These are phyloP conservation scores for Skeletonema costatum DNA, from an alignment of 108 stramenopile species.

Conservation along the genomic window DNA sequence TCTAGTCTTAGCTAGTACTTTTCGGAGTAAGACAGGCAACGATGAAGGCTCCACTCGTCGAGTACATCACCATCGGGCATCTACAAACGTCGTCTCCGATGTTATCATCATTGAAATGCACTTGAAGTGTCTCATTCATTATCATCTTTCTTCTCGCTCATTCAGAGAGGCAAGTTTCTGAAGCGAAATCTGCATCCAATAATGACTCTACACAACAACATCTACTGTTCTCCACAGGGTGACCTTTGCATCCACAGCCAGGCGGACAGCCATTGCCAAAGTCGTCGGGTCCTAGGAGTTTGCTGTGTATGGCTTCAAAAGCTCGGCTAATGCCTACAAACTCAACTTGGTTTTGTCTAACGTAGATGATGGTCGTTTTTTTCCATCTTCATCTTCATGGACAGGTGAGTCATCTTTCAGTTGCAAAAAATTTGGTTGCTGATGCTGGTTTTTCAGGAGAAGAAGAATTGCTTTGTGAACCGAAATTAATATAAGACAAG, in stretches of 20 bases:
- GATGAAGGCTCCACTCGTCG: not conserved
- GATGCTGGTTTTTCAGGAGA: no score
- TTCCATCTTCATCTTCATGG: no score
- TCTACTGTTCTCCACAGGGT: conserved; percentile 1
- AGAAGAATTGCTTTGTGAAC: no score
- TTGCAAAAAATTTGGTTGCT: no score
- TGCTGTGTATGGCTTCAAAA: not conserved
- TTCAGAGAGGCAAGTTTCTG: not conserved
- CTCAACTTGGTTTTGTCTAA: no score
- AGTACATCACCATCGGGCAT: not conserved
- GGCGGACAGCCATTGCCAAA: not conserved
- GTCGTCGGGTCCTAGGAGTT: not conserved
- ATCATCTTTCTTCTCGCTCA: conserved; percentile 2
- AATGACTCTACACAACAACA: conserved; percentile 4
- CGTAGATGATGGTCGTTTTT: no score
- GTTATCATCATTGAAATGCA: not conserved
- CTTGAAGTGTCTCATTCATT: not conserved
- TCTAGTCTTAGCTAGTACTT: conserved; percentile 43
- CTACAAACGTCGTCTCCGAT: conserved; percentile 3
- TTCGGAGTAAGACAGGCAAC: conserved; percentile 13
- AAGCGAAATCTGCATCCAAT: not conserved
- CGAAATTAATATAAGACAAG: no score
- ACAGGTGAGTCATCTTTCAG: no score
- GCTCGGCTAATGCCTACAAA: not conserved
- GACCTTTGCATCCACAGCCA: not conserved